Evolutionary conservation across 495 filamentous ascomycete species (phyloP).

Genomic region (Sabuloglossum arenarium): DNA sequence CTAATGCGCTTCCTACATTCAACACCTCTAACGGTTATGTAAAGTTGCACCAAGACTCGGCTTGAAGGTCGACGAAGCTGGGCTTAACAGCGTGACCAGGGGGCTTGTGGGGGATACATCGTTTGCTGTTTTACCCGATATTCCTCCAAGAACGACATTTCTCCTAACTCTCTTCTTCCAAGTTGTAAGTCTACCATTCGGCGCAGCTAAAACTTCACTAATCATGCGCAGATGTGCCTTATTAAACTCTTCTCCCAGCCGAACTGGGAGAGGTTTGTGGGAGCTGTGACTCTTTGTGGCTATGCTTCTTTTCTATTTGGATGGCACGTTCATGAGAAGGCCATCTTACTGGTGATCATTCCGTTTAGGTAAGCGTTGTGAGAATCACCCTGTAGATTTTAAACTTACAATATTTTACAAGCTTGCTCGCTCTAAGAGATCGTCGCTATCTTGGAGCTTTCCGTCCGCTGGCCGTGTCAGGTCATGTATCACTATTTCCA

Average conservation of each 20-base stretch:
- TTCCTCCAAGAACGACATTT: conserved; percentile 64
- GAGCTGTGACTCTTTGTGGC: conserved; percentile 79
- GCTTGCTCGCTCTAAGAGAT: conserved; percentile 79
- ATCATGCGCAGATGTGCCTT: conserved; percentile 35
- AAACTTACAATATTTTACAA: conserved; percentile 12
- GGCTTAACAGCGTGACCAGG: conserved; percentile 72
- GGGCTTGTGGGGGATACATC: conserved; percentile 89
- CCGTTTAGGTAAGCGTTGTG: conserved; percentile 34
- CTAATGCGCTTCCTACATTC: not conserved
- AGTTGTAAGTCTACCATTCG: conserved; percentile 24
- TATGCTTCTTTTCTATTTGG: conserved; percentile 95
- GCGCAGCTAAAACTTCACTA: conserved; percentile 4
- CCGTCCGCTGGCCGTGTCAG: conserved; percentile 73
- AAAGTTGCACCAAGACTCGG: conserved; percentile 62
- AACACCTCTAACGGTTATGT: conserved; percentile 12
- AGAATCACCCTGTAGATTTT: not conserved
- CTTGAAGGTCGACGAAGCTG: conserved; percentile 45
- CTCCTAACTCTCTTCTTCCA: conserved; percentile 67
- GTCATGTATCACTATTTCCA: conserved; percentile 89
- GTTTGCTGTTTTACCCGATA: conserved; percentile 79
- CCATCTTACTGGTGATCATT: conserved; percentile 81
- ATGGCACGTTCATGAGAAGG: conserved; percentile 98
- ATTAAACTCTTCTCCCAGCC: conserved; percentile 64
- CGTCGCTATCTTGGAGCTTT: conserved; percentile 83
- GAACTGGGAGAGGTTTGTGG: conserved; percentile 72